Evolutionary conservation across 1,284 basidiomycete genomes (phyloP).

Genomic region (Moesziomyces aphidis): DNA sequence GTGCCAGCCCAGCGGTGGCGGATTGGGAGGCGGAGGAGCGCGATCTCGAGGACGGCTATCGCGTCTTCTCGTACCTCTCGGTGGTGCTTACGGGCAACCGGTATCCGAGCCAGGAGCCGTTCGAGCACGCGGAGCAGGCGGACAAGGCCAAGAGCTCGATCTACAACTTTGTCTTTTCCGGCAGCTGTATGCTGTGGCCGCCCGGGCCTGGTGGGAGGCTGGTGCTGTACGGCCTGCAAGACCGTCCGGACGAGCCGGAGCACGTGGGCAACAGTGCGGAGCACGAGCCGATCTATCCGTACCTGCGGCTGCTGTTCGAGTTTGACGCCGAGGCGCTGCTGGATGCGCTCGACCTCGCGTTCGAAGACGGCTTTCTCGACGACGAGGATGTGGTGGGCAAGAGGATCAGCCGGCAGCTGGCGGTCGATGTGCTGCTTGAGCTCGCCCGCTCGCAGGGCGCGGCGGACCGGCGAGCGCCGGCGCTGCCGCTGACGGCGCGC

Average conservation of each 20-base stretch:
- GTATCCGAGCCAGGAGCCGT: slow-evolving; percentile 84
- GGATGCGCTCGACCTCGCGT: slow-evolving; percentile 91
- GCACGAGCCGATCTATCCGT: slow-evolving; percentile 76
- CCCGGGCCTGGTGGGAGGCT: slow-evolving; percentile 77
- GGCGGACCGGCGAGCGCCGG: slow-evolving; percentile 3
- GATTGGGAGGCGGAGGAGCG: slow-evolving; percentile 39
- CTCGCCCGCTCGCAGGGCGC: slow-evolving; percentile 68
- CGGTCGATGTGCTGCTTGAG: slow-evolving; percentile 87
- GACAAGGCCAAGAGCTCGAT: slow-evolving; percentile 72
- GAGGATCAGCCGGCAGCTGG: slow-evolving; percentile 78
- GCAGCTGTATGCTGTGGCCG: slow-evolving; percentile 83
- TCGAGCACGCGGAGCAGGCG: slow-evolving; percentile 71
- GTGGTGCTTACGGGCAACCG: slow-evolving; percentile 84
- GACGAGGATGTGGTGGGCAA: slow-evolving; percentile 71
- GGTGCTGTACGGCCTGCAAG: slow-evolving; percentile 72
- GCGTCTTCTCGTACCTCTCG: slow-evolving; percentile 91
- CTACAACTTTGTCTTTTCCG: slow-evolving; percentile 80
- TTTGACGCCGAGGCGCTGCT: slow-evolving; percentile 96
- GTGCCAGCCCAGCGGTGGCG: neutral
- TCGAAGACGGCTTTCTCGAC: slow-evolving; percentile 92
- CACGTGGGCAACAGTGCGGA: slow-evolving; percentile 75
- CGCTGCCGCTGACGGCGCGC: slow-evolving; percentile 25
- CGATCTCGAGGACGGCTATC: slow-evolving; percentile 78
- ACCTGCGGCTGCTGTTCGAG: slow-evolving; percentile 82
- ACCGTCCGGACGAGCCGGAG: slow-evolving; percentile 71